These are phyloP conservation scores for Clitoria ternatea DNA, from an alignment of 306 rosid genomes.

Conservation along the genomic window DNA sequence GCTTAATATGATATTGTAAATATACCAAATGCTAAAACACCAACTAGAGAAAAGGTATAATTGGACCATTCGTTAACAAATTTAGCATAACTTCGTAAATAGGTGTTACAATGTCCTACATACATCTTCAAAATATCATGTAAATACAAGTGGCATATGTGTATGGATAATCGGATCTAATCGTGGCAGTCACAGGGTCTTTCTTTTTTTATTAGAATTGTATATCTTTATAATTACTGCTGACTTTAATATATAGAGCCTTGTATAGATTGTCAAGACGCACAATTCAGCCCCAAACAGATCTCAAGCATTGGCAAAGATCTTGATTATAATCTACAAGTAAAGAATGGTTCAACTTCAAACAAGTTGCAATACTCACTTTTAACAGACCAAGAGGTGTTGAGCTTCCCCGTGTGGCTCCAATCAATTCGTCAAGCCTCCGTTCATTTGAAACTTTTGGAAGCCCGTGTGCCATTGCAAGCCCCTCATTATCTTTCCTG, in stretches of 20 bases:
- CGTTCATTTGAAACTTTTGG: conserved; percentile 31
- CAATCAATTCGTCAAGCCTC: conserved; percentile 39
- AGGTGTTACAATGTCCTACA: background rate
- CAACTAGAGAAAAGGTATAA: background rate
- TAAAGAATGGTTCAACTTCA: conserved; percentile 8
- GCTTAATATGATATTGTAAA: background rate
- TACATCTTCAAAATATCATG: background rate
- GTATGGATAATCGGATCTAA: background rate
- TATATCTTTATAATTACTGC: background rate
- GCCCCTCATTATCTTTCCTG: conserved; percentile 35
- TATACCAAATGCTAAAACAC: background rate
- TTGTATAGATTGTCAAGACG: background rate
- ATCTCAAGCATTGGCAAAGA: background rate
- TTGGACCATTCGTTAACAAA: background rate
- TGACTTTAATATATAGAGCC: background rate
- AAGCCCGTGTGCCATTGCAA: conserved; percentile 26
- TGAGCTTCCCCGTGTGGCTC: conserved; percentile 45
- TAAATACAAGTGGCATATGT: background rate
- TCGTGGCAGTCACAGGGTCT: background rate
- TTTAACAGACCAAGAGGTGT: conserved; percentile 45
- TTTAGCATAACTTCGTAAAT: background rate
- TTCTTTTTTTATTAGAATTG: background rate
- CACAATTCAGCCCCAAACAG: background rate
- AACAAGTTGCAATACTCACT: conserved; percentile 42
- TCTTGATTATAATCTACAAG: background rate